These are phyloP conservation scores for Mycena alexandri DNA, from an alignment of 768 basidiomycete genomes.

Conservation along the genomic window DNA sequence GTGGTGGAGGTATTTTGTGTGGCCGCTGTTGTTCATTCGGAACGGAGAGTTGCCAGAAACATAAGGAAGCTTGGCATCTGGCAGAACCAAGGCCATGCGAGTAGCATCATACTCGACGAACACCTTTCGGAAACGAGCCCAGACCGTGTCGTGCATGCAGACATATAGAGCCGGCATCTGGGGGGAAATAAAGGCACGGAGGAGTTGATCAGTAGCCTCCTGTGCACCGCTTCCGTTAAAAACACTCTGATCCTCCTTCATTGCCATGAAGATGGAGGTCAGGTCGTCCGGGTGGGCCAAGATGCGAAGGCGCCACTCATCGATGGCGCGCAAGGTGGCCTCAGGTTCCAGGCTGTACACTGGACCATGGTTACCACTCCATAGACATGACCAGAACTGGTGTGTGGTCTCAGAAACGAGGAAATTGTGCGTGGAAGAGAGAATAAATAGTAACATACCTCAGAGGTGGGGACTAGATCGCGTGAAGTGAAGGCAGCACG, in stretches of 20 bases:
- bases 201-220: not conserved
- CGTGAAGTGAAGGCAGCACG: not conserved
- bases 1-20: not conserved
- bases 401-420: not conserved
- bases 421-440: too few species aligned
- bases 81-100: not conserved
- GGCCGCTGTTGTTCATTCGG: not conserved
- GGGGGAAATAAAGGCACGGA: not conserved
- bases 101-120: not conserved
- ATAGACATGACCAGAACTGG: not conserved
- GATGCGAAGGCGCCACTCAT: not conserved
- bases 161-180: not conserved
- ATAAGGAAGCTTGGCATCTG: not conserved
- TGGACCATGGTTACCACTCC: constrained; percentile 9
- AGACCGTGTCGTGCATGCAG: not conserved
- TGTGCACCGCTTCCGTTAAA: not conserved
- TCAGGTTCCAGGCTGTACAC: constrained; percentile 19
- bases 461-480: not conserved
- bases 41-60: not conserved
- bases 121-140: not conserved
- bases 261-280: not conserved
- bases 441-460: not conserved
- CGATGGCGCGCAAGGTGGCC: not conserved
- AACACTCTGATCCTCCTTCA: not conserved
- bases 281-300: not conserved